Conservation (phyloP, 1,284 basidiomycete genomes). For the Vanrija sp. region DNA sequence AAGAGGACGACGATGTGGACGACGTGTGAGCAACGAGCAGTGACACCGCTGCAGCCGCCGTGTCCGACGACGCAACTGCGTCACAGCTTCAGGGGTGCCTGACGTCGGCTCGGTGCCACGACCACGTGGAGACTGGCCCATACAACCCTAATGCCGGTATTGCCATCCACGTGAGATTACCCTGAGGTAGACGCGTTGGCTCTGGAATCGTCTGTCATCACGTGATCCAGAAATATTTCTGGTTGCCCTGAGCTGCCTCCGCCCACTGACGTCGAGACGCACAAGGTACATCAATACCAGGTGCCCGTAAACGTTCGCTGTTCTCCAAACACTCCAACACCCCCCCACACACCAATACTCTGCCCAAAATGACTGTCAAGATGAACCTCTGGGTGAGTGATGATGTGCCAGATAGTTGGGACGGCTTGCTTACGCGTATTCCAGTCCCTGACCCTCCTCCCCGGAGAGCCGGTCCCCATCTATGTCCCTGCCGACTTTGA, state of each 20-base stretch:
- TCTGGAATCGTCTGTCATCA: not conserved
- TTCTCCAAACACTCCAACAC: too few relatives aligned
- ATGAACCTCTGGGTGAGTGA: conserved; percentile 46
- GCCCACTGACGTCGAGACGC: not conserved
- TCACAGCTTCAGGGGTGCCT: not conserved
- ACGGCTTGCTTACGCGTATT: not conserved
- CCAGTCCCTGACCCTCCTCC: conserved; percentile 35
- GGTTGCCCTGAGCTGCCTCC: too few relatives aligned
- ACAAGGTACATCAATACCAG: not conserved
- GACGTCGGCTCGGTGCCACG: too few relatives aligned
- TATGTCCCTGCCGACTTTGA: conserved; percentile 66
- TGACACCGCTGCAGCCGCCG: not conserved
- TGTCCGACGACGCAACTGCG: not conserved
- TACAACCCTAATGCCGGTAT: too few relatives aligned
- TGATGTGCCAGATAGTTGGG: not conserved
- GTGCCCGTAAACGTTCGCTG: too few relatives aligned
- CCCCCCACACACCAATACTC: not conserved
- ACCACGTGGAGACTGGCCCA: too few relatives aligned
- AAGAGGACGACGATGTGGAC: not conserved
- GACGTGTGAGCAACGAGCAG: not conserved
- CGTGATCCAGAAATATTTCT: not conserved
- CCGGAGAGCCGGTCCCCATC: conserved; percentile 57
- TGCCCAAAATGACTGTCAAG: conserved; percentile 38
- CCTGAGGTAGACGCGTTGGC: too few relatives aligned
- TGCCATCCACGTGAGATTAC: too few relatives aligned